Conservation (phyloP, 495 filamentous ascomycete species). For the Usnea hakonensis region DNA sequence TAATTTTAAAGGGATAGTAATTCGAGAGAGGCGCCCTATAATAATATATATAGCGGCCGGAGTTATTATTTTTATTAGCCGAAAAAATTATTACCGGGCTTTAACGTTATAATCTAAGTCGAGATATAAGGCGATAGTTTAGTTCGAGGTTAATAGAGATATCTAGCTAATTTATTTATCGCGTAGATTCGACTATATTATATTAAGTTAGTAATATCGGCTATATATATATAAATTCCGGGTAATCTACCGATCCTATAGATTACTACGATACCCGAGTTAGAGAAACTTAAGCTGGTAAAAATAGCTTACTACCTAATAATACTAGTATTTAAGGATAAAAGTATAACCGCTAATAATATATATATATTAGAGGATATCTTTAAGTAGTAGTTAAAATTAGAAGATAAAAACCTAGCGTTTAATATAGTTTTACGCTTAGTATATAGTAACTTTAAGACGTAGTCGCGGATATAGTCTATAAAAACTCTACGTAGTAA, state of each 20-base stretch:
- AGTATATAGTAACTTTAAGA: neutral
- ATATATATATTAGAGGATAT: neutral
- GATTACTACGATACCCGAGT: no score
- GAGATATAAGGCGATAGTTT: neutral
- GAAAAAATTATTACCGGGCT: neutral
- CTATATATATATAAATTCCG: no score
- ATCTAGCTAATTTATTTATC: neutral
- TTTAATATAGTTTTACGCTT: neutral
- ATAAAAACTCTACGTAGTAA: neutral
- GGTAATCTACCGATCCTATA: neutral
- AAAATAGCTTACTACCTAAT: no score
- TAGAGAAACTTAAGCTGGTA: neutral
- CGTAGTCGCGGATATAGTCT: neutral
- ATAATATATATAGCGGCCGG: no score
- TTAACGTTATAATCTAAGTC: neutral
- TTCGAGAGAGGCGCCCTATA: no score
- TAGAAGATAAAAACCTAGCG: neutral
- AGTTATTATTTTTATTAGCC: neutral
- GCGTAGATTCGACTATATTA: neutral
- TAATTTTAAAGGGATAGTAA: neutral
- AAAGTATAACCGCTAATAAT: neutral
- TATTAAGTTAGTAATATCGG: neutral
- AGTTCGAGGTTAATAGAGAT: neutral
- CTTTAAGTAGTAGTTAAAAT: neutral
- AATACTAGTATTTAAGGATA: neutral